A percentile compares a stretch with the other conserved stretches of the same genome.
These are phyloP conservation scores for Phaseolus lunatus DNA, from an alignment of 306 rosid species.

Conservation along the genomic window DNA sequence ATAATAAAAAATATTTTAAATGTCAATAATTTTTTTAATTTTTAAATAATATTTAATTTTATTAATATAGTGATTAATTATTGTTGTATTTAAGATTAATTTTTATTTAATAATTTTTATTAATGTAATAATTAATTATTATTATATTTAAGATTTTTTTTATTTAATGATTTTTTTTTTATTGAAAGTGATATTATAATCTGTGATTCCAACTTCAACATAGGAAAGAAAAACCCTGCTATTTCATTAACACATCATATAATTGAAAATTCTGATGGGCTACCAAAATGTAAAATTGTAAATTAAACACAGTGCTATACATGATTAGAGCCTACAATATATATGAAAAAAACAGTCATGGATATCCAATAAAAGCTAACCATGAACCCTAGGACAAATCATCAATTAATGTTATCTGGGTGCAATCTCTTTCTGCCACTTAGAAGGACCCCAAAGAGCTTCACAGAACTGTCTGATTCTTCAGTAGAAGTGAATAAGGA, in stretches of 20 bases:
- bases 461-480: conserved; percentile 42
- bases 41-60: no score
- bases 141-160: no score
- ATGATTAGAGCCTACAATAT: conserved; percentile 22
- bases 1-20: no score
- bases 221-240: neutral
- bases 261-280: neutral
- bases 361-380: neutral
- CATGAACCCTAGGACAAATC: neutral
- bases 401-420: conserved; percentile 40
- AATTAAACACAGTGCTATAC: conserved; percentile 29
- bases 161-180: no score
- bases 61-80: no score
- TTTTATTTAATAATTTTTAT: no score
- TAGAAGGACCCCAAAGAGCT: conserved; percentile 65
- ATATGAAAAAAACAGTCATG: conserved; percentile 1
- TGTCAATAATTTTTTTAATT: no score
- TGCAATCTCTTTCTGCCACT: conserved; percentile 58
- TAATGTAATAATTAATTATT: no score
- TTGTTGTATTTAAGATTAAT: no score
- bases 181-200: neutral
- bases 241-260: neutral
- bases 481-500: conserved; percentile 25
- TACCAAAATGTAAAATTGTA: neutral
- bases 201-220: neutral